A percentile compares a stretch with the other conserved stretches of the same genome.
phyloP scores from a whole-genome alignment of 768 basidiomycete genomes.

The Hygrocybe punicea region DNA sequence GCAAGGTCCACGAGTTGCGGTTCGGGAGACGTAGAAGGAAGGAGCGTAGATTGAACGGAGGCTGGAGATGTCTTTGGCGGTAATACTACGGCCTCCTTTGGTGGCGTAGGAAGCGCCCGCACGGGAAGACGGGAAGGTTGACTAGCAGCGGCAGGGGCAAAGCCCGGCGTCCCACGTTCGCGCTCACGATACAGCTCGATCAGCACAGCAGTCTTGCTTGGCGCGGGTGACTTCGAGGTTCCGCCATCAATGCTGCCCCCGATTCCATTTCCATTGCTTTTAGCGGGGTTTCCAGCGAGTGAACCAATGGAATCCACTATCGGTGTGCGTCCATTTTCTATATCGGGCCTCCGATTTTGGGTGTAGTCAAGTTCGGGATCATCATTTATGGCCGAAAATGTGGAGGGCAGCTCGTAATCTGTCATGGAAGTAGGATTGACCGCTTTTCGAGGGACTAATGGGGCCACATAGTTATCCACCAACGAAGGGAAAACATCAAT shows the following conservation, averaged over 20 bases:
- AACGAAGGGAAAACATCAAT: slow-evolving; percentile 10
- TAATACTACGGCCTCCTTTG: slow-evolving; percentile 17
- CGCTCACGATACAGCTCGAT: slow-evolving; percentile 85
- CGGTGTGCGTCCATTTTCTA: background rate
- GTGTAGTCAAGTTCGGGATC: background rate
- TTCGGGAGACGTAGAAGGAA: slow-evolving; percentile 19
- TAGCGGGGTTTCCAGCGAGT: background rate
- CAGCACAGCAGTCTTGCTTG: slow-evolving; percentile 69
- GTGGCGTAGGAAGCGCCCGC: slow-evolving; percentile 25
- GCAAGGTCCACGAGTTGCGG: slow-evolving; percentile 35
- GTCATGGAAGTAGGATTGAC: background rate
- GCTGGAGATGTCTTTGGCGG: slow-evolving; percentile 25
- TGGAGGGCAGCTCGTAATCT: background rate
- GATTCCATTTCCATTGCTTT: slow-evolving; percentile 2
- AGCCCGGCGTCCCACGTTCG: slow-evolving; percentile 43
- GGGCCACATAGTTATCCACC: slow-evolving; percentile 3
- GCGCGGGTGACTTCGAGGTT: slow-evolving; percentile 23
- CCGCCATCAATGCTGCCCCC: slow-evolving; percentile 18
- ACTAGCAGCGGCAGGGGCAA: slow-evolving; percentile 14
- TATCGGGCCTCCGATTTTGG: background rate
- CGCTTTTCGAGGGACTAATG: slow-evolving; percentile 3
- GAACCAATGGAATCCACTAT: background rate
- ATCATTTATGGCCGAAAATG: background rate
- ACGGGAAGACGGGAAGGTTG: slow-evolving; percentile 43
- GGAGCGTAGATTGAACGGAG: slow-evolving; percentile 19